These are phyloP conservation scores for Chaetoscypha palmicola DNA, from an alignment of 2,329 filamentous ascomycete genomes.

Conservation along the genomic window DNA sequence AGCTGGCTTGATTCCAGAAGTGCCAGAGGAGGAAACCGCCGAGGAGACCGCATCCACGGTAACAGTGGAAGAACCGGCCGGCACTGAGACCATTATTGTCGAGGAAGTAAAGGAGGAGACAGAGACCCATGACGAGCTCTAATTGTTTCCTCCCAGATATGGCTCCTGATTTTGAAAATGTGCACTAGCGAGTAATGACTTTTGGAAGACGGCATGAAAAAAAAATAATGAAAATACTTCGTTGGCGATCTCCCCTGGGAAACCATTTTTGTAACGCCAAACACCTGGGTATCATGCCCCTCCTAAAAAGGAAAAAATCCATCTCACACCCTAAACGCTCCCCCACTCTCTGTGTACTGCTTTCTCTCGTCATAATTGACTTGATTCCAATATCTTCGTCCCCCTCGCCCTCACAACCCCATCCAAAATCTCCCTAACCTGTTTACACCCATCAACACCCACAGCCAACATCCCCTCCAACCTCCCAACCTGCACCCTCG, in stretches of 20 bases:
- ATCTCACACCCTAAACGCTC: no score
- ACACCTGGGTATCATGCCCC: conserved; percentile 23
- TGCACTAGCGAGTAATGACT: conserved; percentile 6
- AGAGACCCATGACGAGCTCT: conserved; percentile 21
- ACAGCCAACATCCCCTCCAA: conserved; percentile 91
- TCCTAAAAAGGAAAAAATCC: no score
- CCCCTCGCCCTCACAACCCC: conserved; percentile 68
- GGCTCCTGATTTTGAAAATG: no score
- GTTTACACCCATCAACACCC: conserved; percentile 84
- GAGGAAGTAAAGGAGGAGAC: conserved; percentile 19
- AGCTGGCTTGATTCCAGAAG: conserved; percentile 45
- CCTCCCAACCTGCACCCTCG: conserved; percentile 70
- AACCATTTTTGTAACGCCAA: conserved; percentile 12
- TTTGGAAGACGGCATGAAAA: not conserved
- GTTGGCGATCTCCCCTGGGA: conserved; percentile 33
- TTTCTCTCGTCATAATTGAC: conserved; percentile 43
- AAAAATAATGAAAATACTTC: not conserved
- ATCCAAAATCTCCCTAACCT: conserved; percentile 76
- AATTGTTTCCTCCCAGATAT: no score
- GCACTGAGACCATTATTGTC: conserved; percentile 8
- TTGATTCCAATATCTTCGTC: conserved; percentile 53
- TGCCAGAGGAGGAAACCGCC: conserved; percentile 34
- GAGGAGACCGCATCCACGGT: conserved; percentile 34
- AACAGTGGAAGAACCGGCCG: conserved; percentile 26
- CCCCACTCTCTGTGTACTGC: no score